These are phyloP conservation scores for Syzygium malaccense DNA, from an alignment of 441 rosid species.

Conservation along the genomic window DNA sequence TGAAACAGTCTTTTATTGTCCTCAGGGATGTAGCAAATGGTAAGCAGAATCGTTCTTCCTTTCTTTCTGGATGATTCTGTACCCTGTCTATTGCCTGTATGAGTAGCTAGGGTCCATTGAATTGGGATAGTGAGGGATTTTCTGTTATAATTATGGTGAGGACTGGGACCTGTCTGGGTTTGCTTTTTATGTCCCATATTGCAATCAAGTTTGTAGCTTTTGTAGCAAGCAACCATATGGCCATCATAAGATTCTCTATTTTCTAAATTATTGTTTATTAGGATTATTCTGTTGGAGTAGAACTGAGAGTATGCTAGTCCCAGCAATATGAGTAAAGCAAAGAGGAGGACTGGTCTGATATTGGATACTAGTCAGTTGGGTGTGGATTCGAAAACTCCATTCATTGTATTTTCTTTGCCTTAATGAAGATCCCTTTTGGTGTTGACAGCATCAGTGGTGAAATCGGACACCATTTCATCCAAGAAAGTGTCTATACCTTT, in stretches of 20 bases:
- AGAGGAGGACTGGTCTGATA: background rate
- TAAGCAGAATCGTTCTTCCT: background rate
- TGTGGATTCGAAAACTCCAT: background rate
- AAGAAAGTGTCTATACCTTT: background rate
- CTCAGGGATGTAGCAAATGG: background rate
- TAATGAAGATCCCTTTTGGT: background rate
- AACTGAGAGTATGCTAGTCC: background rate
- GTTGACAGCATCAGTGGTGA: background rate
- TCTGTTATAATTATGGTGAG: background rate
- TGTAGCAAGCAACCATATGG: background rate
- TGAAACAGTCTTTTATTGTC: background rate
- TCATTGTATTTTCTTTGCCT: background rate
- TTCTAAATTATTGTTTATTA: background rate
- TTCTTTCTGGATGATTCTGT: background rate
- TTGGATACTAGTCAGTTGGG: background rate
- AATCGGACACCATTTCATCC: background rate
- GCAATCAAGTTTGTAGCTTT: background rate
- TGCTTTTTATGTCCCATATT: background rate
- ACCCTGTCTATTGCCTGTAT: background rate
- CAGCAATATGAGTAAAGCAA: background rate
- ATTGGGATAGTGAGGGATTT: background rate
- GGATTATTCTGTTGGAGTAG: background rate
- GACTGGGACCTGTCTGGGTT: background rate
- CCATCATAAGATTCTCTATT: background rate
- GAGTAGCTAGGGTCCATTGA: background rate